These are phyloP conservation scores for Enteropsectra breve DNA, from an alignment of 371 early-diverging fungal genomes.

Conservation along the genomic window DNA sequence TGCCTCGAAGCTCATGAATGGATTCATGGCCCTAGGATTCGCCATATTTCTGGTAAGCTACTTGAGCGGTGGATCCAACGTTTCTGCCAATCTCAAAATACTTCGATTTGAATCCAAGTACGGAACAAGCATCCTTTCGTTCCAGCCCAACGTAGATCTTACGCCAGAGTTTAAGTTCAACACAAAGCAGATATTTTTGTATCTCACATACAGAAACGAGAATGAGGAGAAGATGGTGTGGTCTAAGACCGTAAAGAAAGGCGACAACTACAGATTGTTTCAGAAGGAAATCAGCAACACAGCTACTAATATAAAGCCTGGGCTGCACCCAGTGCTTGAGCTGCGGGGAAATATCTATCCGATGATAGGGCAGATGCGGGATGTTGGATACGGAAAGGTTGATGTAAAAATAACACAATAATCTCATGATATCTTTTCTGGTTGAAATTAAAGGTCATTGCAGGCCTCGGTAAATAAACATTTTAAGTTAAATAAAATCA, in stretches of 20 bases:
- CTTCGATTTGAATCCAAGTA: not conserved
- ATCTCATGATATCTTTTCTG: too few relatives aligned
- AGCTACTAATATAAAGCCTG: conserved; percentile 1
- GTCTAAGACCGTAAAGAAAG: conserved; percentile 39
- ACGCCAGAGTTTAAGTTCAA: conserved; percentile 40
- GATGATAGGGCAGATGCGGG: conserved; percentile 31
- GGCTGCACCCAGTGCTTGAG: conserved; percentile 21
- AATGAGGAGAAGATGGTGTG: conserved; percentile 39
- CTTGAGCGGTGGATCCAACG: not conserved
- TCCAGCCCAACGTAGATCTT: conserved; percentile 46
- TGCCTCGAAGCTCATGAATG: not conserved
- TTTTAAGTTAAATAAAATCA: too few relatives aligned
- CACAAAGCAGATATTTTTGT: conserved; percentile 50
- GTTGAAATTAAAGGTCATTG: too few relatives aligned
- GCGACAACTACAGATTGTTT: conserved; percentile 24
- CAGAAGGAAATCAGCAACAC: conserved; percentile 22
- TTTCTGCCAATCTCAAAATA: conserved; percentile 13
- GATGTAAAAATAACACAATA: not conserved
- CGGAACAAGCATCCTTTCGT: conserved; percentile 1
- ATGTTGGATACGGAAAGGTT: conserved; percentile 23
- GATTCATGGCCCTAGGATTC: not conserved
- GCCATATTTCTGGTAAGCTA: conserved; percentile 3
- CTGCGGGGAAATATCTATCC: conserved; percentile 43
- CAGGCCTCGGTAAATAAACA: too few relatives aligned
- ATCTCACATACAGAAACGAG: conserved; percentile 15